Percentiles rank a stretch among this genome's conserved stretches.
These are phyloP conservation scores for Eimeria sp. DNA, from an alignment of 169 alveolate species.

Conservation along the genomic window DNA sequence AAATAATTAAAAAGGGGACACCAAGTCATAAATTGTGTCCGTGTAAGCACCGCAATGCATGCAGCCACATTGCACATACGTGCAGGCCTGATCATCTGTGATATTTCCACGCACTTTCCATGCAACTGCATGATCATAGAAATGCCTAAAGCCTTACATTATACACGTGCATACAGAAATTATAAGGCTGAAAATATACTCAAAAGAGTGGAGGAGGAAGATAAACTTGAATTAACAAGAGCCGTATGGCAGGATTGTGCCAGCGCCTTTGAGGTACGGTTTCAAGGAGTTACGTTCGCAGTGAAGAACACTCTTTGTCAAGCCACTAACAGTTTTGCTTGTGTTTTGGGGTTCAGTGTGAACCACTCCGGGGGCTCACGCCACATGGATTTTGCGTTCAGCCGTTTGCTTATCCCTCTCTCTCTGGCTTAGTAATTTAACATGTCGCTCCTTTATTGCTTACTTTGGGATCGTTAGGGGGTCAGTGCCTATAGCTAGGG, in stretches of 20 bases:
- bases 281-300: not conserved
- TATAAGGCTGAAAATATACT: not conserved
- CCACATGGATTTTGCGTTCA: slow-evolving; percentile 24
- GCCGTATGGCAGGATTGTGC: not conserved
- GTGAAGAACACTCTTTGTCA: not conserved
- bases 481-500: not conserved
- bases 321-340: not conserved
- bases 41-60: not conserved
- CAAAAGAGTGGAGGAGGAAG: not conserved
- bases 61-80: not conserved
- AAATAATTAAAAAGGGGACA: too few relatives aligned
- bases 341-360: not conserved
- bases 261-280: not conserved
- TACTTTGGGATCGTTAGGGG: not conserved
- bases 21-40: too few relatives aligned
- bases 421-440: not conserved
- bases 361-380: slow-evolving; percentile 17
- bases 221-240: not conserved
- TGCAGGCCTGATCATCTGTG: too few relatives aligned
- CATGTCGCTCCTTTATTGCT: not conserved
- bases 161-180: too few relatives aligned
- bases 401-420: not conserved
- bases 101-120: too few relatives aligned
- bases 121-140: too few relatives aligned
- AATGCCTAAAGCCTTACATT: too few relatives aligned